Conservation (phyloP, 495 filamentous ascomycete genomes). For the Pseudomonodictys pantanalensis region DNA sequence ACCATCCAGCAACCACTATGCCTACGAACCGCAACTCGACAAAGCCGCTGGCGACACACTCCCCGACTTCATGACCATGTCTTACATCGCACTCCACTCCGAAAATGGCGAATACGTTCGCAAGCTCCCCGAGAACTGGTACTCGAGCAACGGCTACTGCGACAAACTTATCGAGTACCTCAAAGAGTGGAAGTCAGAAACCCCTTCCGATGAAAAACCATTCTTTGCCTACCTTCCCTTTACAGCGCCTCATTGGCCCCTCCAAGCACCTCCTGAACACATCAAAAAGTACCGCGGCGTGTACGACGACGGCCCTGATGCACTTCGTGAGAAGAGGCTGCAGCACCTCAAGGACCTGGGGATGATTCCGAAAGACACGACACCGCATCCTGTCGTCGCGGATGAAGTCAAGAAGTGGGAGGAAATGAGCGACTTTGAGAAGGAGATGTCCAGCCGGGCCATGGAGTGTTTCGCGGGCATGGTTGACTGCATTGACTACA, state of each 20-base stretch:
- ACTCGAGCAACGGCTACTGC: conserved; percentile 43
- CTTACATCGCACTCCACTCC: conserved; percentile 52
- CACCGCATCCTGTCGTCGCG: conserved; percentile 49
- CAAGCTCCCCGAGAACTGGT: conserved; percentile 41
- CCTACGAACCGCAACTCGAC: conserved; percentile 53
- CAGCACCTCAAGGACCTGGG: conserved; percentile 41
- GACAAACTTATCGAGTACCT: conserved; percentile 44
- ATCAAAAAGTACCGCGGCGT: conserved; percentile 43
- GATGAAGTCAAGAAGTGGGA: conserved; percentile 55
- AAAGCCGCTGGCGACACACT: conserved; percentile 23
- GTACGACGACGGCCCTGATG: conserved; percentile 47
- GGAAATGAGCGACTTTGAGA: conserved; percentile 50
- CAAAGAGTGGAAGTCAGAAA: conserved; percentile 49
- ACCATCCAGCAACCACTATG: conserved; percentile 64
- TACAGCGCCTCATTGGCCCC: conserved; percentile 49
- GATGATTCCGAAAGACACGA: conserved; percentile 39
- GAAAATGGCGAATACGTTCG: conserved; percentile 57
- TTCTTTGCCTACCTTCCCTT: conserved; percentile 49
- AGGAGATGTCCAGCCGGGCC: conserved; percentile 51
- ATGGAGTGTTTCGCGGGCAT: conserved; percentile 66
- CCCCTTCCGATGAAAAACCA: conserved; percentile 29
- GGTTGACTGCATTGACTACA: conserved; percentile 61
- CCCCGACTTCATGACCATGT: conserved; percentile 42
- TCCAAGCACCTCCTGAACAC: conserved; percentile 42
- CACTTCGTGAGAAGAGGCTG: conserved; percentile 39